Evolutionary conservation across 139 green algal species (phyloP), one percentile per base, ranked within the genome.

Genomic region (Auxenochlorella protothecoides): DNA sequence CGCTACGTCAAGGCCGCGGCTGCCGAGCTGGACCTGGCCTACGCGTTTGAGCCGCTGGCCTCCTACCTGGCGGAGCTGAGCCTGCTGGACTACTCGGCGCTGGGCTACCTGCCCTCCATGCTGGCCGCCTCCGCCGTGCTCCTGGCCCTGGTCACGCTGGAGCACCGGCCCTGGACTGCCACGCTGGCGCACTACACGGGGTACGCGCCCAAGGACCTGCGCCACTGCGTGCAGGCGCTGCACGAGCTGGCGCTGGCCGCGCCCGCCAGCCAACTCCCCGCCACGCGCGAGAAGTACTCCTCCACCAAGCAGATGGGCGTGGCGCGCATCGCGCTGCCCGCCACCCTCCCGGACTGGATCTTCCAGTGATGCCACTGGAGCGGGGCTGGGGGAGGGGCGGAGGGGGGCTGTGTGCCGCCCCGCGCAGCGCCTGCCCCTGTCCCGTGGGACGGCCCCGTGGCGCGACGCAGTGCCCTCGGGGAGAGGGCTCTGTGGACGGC

Each of bases 61-160:
- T 85, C 86, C 54, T 98, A 96, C 81, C 76, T 98, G 44, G 79
- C 81, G 5, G 94, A 98, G 86, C 79, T 97, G 27, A 84, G 85
- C 11, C 85, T 98, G 13, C 79, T 96, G 64, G 91, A 98, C 56
- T 92, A 95, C 69, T 62, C 27, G 16, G 82, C 92, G 72, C 69
- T 98, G 52, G 59, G 81, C 15, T 96, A 87, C 73, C 77, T 91
- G 72, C 88, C 91, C 12, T 93, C 83, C 56, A 73, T 86, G 53
- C 76, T 96, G 13, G 92, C 88, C 10, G 92, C 90, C 4, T 85
- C 88, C 6, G 80, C 81, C 55, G 84, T 97, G 4, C 86, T 92
- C 69, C 75, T 97, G 5, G 89, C 90, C 15, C 82, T 85, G 15
- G 76, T 84, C 53, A 92, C 73, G 6, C 70, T 85, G 44, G 66